phyloP scores from a whole-genome alignment of 345 rosid species.

The Schrenkiella parvula region DNA sequence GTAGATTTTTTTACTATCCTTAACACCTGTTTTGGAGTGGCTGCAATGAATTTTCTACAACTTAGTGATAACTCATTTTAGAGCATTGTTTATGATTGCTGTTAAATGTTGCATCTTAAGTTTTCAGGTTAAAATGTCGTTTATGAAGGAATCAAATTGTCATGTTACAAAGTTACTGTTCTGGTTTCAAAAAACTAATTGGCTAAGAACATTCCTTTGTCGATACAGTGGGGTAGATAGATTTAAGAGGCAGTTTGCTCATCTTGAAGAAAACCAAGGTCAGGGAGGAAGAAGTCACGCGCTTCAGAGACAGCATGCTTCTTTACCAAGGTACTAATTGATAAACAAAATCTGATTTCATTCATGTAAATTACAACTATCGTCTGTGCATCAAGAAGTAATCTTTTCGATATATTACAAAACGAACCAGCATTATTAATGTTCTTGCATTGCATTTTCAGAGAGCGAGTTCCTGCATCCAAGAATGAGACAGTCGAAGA shows the following conservation, averaged over 20 bases:
- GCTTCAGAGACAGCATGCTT: constrained; percentile 87
- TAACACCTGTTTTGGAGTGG: neutral
- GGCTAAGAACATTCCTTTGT: neutral
- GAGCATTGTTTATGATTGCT: neutral
- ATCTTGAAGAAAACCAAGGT: constrained; percentile 83
- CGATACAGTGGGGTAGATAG: constrained; percentile 86
- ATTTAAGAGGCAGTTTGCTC: constrained; percentile 93
- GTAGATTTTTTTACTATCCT: neutral
- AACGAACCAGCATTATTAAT: neutral
- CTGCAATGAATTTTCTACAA: neutral
- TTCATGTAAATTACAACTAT: neutral
- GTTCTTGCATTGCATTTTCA: constrained; percentile 25
- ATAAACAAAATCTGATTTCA: neutral
- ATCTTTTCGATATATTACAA: neutral
- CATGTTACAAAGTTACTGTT: neutral
- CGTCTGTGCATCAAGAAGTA: neutral
- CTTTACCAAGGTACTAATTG: constrained; percentile 67
- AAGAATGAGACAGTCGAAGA: constrained; percentile 41
- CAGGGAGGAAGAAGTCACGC: constrained; percentile 60
- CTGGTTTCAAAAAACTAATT: neutral
- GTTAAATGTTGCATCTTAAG: neutral
- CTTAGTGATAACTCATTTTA: neutral
- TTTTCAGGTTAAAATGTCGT: neutral
- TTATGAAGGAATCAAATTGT: neutral
- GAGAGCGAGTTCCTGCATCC: constrained; percentile 74